Conservation (phyloP, 192 early-diverging fungal genomes). For the Allomyces arbusculus region DNA sequence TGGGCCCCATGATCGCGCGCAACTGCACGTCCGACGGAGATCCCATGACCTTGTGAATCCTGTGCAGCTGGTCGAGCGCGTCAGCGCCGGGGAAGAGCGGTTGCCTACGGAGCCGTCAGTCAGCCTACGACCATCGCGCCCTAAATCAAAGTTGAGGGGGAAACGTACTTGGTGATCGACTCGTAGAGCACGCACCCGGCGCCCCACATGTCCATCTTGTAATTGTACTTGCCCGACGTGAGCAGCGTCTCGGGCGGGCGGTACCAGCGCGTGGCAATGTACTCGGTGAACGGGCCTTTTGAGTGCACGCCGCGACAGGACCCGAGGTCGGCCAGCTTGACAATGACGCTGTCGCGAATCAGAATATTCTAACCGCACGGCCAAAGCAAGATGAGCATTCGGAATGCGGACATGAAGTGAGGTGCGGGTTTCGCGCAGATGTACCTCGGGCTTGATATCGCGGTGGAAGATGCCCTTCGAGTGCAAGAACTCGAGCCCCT, state of each 20-base stretch:
- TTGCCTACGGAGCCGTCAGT: background rate
- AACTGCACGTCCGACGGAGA: conserved; percentile 14
- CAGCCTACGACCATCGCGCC: background rate
- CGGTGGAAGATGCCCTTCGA: conserved; percentile 19
- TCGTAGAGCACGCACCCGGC: conserved; percentile 39
- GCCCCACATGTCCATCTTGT: conserved; percentile 43
- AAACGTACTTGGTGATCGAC: conserved; percentile 15
- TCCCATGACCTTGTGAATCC: conserved; percentile 35
- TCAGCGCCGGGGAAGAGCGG: conserved; percentile 39
- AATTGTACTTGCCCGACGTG: conserved; percentile 28
- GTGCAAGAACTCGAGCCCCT: conserved; percentile 38
- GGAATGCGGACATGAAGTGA: too few relatives aligned
- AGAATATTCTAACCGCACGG: conserved; percentile 23
- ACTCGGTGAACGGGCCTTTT: conserved; percentile 42
- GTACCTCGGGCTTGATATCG: too few relatives aligned
- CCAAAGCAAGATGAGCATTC: too few relatives aligned
- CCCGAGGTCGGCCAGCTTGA: conserved; percentile 40
- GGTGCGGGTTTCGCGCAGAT: too few relatives aligned
- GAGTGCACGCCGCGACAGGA: conserved; percentile 41
- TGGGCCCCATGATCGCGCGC: conserved; percentile 3
- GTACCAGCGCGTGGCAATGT: conserved; percentile 46
- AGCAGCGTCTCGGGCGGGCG: conserved; percentile 43
- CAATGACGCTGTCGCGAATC: conserved; percentile 22
- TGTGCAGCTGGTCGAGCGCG: conserved; percentile 37
- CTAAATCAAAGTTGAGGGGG: background rate